phyloP scores from a whole-genome alignment of 1,284 basidiomycete genomes.

The Rhodotorula sp. region DNA sequence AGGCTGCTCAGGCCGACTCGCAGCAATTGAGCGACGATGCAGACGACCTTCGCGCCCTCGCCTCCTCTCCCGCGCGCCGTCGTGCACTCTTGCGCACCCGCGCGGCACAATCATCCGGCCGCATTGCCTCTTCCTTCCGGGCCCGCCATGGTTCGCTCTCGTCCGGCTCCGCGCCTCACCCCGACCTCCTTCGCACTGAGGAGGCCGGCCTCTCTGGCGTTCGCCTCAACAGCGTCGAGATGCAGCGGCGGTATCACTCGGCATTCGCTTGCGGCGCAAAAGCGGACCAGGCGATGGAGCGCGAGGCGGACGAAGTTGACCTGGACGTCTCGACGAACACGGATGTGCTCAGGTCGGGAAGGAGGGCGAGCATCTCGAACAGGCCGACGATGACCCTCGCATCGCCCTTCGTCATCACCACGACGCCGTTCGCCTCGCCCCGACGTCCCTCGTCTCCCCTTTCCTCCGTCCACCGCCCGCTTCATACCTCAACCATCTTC shows the following conservation, averaged over 20 bases:
- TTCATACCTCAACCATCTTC: constrained; percentile 2
- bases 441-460: neutral
- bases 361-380: constrained; percentile 30
- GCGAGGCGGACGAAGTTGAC: constrained; percentile 35
- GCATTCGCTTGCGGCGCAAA: constrained; percentile 20
- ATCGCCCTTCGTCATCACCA: constrained; percentile 17
- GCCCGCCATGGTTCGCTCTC: constrained; percentile 1
- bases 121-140: constrained; percentile 4
- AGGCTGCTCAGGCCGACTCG: constrained; percentile 20
- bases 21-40: constrained; percentile 26
- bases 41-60: constrained; percentile 26
- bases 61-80: constrained; percentile 11
- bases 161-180: neutral
- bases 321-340: constrained; percentile 10
- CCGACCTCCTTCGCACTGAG: constrained; percentile 27
- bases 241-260: constrained; percentile 34
- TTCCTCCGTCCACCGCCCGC: neutral
- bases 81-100: constrained; percentile 6
- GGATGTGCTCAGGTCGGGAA: constrained; percentile 14
- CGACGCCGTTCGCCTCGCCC: constrained; percentile 1
- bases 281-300: constrained; percentile 1
- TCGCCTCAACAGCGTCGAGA: constrained; percentile 26
- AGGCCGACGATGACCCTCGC: constrained; percentile 8
- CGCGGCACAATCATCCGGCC: neutral
- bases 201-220: constrained; percentile 30